Percentiles rank a stretch among this genome's conserved stretches.
These are phyloP conservation scores for Paxillus ammoniavirescens DNA, from an alignment of 768 basidiomycete species.

Conservation along the genomic window DNA sequence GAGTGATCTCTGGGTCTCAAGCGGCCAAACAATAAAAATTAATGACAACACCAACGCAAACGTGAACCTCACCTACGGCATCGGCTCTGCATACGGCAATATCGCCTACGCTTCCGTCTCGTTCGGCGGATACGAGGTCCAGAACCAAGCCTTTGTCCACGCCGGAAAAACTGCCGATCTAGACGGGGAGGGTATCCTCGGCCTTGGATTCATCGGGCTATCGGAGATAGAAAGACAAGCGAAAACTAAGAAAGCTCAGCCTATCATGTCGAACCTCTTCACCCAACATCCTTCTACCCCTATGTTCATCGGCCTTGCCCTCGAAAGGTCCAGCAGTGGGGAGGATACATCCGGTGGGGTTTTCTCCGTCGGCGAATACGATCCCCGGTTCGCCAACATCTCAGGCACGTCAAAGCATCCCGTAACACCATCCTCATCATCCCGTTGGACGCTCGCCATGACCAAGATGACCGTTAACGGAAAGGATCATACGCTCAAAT, in stretches of 20 bases:
- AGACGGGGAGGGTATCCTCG: constrained; percentile 23
- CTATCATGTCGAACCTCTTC: constrained; percentile 42
- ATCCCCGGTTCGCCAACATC: constrained; percentile 31
- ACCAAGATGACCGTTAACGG: constrained; percentile 38
- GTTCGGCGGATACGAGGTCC: constrained; percentile 33
- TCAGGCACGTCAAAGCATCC: constrained; percentile 29
- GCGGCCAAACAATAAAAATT: constrained; percentile 22
- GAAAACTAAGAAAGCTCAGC: constrained; percentile 14
- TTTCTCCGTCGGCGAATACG: constrained; percentile 44
- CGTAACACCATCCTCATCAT: constrained; percentile 33
- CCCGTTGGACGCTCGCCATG: constrained; percentile 43
- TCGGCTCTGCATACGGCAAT: constrained; percentile 37
- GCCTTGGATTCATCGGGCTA: constrained; percentile 26
- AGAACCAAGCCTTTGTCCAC: constrained; percentile 27
- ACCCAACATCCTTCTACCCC: constrained; percentile 32
- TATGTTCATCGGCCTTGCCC: constrained; percentile 42
- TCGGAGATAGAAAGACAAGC: constrained; percentile 20
- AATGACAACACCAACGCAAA: constrained; percentile 30
- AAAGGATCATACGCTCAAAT: constrained; percentile 23
- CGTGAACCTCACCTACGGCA: constrained; percentile 35
- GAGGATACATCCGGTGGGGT: constrained; percentile 41
- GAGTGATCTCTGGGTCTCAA: constrained; percentile 29
- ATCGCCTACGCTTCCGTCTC: constrained; percentile 36
- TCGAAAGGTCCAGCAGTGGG: constrained; percentile 40
- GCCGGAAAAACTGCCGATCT: constrained; percentile 16